Percentiles rank a stretch among this genome's conserved stretches.
Conservation (phyloP, 352 stramenopile genomes). For the Phytophthora vignae region DNA sequence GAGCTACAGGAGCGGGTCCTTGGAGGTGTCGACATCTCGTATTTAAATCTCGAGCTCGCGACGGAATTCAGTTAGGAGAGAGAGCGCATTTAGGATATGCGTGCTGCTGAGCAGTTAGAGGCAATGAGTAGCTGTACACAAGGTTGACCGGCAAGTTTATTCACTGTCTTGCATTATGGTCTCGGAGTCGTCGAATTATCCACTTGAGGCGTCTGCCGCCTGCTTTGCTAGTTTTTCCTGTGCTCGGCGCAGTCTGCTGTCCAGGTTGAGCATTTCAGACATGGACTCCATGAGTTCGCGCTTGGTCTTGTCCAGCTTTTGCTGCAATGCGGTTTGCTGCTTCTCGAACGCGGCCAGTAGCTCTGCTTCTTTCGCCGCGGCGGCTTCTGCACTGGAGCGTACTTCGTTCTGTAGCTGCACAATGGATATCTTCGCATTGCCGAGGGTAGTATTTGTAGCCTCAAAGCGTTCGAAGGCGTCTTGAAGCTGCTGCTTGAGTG, state of each 20-base stretch:
- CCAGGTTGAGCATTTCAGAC: slow-evolving; percentile 68
- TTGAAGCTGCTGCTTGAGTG: slow-evolving; percentile 57
- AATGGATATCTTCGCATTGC: slow-evolving; percentile 43
- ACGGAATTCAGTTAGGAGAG: slow-evolving; percentile 41
- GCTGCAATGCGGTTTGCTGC: slow-evolving; percentile 53
- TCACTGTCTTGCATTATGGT: not conserved
- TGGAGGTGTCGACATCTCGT: slow-evolving; percentile 62
- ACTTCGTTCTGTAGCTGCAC: slow-evolving; percentile 37
- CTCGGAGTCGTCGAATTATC: not conserved
- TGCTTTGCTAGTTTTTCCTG: slow-evolving; percentile 77
- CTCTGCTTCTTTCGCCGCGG: slow-evolving; percentile 51
- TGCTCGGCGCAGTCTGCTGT: slow-evolving; percentile 65
- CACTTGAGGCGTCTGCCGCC: slow-evolving; percentile 20
- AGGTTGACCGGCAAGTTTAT: not conserved
- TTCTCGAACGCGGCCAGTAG: slow-evolving; percentile 52
- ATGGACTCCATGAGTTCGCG: slow-evolving; percentile 78
- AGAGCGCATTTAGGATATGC: slow-evolving; percentile 7
- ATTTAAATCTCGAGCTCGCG: slow-evolving; percentile 67
- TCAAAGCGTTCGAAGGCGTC: slow-evolving; percentile 56
- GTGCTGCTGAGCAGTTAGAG: slow-evolving; percentile 25
- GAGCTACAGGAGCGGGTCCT: slow-evolving; percentile 83
- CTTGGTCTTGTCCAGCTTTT: slow-evolving; percentile 80
- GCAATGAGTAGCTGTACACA: slow-evolving; percentile 16
- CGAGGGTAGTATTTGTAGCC: slow-evolving; percentile 42
- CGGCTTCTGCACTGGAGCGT: slow-evolving; percentile 18